A percentile compares a stretch with the other conserved stretches of the same genome.
Conservation (phyloP, 1,284 basidiomycete genomes). For the Nidula niveotomentosa region DNA sequence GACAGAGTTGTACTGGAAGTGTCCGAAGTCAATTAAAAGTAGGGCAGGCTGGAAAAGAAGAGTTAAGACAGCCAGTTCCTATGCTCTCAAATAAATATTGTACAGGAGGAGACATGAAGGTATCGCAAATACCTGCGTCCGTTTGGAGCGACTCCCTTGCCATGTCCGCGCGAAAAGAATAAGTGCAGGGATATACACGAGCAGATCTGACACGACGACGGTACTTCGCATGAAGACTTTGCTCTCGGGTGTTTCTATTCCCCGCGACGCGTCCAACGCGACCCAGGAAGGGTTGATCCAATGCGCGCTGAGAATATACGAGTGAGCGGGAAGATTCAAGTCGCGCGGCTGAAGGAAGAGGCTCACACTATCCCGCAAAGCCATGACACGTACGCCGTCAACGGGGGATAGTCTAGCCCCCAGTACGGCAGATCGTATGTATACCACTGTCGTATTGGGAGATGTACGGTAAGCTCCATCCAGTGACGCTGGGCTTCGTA, state of each 20-base stretch:
- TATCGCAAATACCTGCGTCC: constrained; percentile 61
- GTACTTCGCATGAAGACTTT: constrained; percentile 82
- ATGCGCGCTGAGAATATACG: constrained; percentile 47
- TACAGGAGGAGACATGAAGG: neutral
- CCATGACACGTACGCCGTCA: constrained; percentile 89
- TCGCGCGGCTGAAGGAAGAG: neutral
- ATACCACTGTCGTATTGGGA: constrained; percentile 82
- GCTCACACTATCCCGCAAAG: constrained; percentile 69
- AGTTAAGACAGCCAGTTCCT: constrained; percentile 75
- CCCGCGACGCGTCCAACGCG: constrained; percentile 73
- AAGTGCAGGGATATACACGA: constrained; percentile 79
- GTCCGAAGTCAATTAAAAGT: constrained; percentile 86
- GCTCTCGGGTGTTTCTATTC: constrained; percentile 67
- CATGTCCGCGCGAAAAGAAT: constrained; percentile 61
- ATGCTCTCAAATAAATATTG: constrained; percentile 2
- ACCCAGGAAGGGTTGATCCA: constrained; percentile 77
- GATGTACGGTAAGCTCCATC: constrained; percentile 86
- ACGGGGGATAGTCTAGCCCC: constrained; percentile 91
- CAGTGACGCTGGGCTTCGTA: constrained; percentile 95
- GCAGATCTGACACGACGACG: constrained; percentile 68
- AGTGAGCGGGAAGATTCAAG: constrained; percentile 5
- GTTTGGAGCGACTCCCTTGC: constrained; percentile 63
- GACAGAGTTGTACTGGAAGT: constrained; percentile 92
- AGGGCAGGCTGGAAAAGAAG: constrained; percentile 84
- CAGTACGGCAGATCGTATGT: constrained; percentile 86